Percentiles rank a stretch among this genome's conserved stretches.
Evolutionary conservation across 2,329 filamentous ascomycete species (phyloP).

Genomic region (Xylaria sp.): DNA sequence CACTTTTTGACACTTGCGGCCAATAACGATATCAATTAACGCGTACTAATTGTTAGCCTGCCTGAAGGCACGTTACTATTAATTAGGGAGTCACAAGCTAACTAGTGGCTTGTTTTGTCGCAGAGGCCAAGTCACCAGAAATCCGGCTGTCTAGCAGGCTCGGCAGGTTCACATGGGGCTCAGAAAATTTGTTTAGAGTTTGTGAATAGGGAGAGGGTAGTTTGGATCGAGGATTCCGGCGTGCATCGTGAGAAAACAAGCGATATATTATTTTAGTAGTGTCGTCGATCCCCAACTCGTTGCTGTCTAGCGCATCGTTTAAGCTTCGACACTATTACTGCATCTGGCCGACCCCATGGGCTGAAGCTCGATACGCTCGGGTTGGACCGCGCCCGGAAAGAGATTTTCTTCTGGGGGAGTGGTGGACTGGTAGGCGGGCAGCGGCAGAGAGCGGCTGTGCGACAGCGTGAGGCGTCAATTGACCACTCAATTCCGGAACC

Average conservation of each 20-base stretch:
- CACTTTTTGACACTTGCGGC: slow-evolving; percentile 10
- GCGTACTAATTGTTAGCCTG: slow-evolving; percentile 1
- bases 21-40: slow-evolving; percentile 12
- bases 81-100: slow-evolving; percentile 1
- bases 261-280: slow-evolving; percentile 9
- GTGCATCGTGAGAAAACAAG: slow-evolving; percentile 17
- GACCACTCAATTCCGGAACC: slow-evolving; percentile 24
- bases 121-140: not conserved
- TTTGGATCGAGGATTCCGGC: slow-evolving; percentile 29
- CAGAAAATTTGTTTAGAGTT: slow-evolving; percentile 4
- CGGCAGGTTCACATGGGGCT: not conserved
- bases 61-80: not conserved
- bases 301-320: slow-evolving; percentile 18
- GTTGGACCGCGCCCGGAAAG: slow-evolving; percentile 27
- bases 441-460: slow-evolving; percentile 21
- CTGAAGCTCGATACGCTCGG: slow-evolving; percentile 21
- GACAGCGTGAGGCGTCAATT: slow-evolving; percentile 24
- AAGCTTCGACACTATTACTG: slow-evolving; percentile 19
- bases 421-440: slow-evolving; percentile 7
- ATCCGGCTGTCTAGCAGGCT: not conserved
- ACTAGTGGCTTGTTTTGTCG: slow-evolving; percentile 7
- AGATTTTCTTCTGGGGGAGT: slow-evolving; percentile 23
- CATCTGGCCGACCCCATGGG: slow-evolving; percentile 23
- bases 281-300: slow-evolving; percentile 19
- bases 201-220: not conserved